Conservation (phyloP, 441 rosid genomes). For the Monsonia emarginata region DNA sequence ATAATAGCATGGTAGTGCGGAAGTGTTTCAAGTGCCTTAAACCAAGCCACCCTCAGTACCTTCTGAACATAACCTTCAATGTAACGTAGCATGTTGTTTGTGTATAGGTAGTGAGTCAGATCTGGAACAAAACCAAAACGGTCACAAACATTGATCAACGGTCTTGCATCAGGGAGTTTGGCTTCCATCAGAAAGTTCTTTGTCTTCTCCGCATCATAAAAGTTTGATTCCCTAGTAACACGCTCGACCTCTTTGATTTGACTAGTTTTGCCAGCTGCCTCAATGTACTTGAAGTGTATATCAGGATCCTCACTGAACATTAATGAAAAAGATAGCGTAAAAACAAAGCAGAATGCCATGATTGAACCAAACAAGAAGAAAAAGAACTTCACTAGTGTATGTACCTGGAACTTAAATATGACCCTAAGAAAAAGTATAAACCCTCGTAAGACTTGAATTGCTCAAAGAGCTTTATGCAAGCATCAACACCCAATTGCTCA, state of each 20-base stretch:
- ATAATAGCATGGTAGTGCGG: no score
- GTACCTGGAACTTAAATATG: constrained; percentile 90
- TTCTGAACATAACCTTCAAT: constrained; percentile 99
- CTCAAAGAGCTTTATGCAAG: constrained; percentile 63
- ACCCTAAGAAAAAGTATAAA: constrained; percentile 87
- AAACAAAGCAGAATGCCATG: no score
- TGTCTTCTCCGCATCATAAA: constrained; percentile 88
- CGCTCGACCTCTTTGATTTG: constrained; percentile 98
- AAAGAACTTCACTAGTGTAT: no score
- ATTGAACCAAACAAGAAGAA: no score
- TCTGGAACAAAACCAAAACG: constrained; percentile 96
- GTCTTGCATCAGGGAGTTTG: constrained; percentile 85
- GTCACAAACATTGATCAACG: constrained; percentile 93
- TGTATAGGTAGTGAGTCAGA: constrained; percentile 91
- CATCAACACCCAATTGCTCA: constrained; percentile 47
- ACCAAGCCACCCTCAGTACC: no score
- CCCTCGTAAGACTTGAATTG: constrained; percentile 98
- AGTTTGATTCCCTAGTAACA: constrained; percentile 88
- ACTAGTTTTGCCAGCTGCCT: constrained; percentile 93
- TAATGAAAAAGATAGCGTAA: no score
- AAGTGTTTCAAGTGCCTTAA: no score
- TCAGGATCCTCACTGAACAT: constrained; percentile 80
- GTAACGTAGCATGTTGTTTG: constrained; percentile 95
- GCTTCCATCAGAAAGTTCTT: constrained; percentile 95
- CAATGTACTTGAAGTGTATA: constrained; percentile 88